Conservation (phyloP, 2,329 filamentous ascomycete species). For the Cercospora berteroae region DNA sequence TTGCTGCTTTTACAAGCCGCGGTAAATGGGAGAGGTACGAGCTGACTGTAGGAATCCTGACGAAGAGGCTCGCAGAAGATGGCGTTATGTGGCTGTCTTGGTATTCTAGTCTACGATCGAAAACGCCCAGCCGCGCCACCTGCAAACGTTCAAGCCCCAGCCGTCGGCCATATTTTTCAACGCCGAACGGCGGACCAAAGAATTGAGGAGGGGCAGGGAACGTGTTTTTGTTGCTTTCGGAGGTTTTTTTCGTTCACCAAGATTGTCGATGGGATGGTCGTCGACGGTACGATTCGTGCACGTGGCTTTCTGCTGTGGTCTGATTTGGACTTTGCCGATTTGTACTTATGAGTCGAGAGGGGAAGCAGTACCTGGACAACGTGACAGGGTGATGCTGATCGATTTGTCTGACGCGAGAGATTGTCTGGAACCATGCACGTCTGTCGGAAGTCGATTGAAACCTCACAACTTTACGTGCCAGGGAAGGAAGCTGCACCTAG, state of each 20-base stretch:
- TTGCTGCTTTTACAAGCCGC: neutral
- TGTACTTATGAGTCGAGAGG: neutral
- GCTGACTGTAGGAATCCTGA: neutral
- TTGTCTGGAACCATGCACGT: neutral
- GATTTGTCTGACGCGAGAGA: neutral
- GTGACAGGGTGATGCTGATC: neutral
- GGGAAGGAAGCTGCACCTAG: too few species aligned
- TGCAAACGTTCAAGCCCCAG: neutral
- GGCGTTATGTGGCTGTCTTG: neutral
- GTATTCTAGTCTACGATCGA: neutral
- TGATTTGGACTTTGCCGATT: neutral
- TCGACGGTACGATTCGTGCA: neutral
- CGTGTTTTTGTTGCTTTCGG: neutral
- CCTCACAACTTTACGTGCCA: too few species aligned
- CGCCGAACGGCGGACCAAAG: neutral
- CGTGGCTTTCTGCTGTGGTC: neutral
- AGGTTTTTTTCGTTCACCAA: neutral
- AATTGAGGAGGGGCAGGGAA: neutral
- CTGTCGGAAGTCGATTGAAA: neutral
- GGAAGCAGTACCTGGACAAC: neutral
- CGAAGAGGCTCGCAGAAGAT: neutral
- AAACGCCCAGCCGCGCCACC: neutral
- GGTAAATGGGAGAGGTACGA: neutral
- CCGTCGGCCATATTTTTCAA: neutral
- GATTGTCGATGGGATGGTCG: neutral